A percentile compares a stretch with the other conserved stretches of the same genome.
Evolutionary conservation across 257 asterid species (phyloP).

Genomic region (Vinca minor): DNA sequence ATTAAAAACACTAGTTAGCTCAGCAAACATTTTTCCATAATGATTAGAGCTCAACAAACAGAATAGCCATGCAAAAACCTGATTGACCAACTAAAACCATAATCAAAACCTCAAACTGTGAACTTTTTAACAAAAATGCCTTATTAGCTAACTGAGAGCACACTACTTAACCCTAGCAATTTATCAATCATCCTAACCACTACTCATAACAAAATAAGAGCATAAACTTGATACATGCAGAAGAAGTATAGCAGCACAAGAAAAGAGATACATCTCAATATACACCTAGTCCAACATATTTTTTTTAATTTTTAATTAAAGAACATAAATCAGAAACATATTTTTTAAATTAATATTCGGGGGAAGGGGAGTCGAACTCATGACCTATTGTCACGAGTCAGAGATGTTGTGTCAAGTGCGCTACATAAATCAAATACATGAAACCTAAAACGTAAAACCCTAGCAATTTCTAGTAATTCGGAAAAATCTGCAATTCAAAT

Average conservation of each 20-base stretch:
- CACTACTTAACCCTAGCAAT: neutral
- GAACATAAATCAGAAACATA: neutral
- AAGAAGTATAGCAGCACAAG: neutral
- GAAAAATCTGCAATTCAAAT: neutral
- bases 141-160: neutral
- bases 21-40: neutral
- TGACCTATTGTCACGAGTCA: no score
- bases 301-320: no score
- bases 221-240: neutral
- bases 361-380: no score
- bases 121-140: neutral
- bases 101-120: neutral
- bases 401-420: no score
- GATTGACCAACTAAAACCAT: neutral
- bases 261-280: neutral
- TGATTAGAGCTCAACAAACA: neutral
- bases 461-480: neutral
- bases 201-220: neutral
- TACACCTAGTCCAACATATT: neutral
- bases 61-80: neutral
- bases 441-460: constrained; percentile 7
- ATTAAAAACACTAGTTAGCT: neutral
- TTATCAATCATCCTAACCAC: neutral
- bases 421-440: neutral
- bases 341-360: no score